Percentiles rank a stretch among this genome's conserved stretches.
These are phyloP conservation scores for Eucalyptus erythrocorys DNA, from an alignment of 345 rosid species.

Conservation along the genomic window DNA sequence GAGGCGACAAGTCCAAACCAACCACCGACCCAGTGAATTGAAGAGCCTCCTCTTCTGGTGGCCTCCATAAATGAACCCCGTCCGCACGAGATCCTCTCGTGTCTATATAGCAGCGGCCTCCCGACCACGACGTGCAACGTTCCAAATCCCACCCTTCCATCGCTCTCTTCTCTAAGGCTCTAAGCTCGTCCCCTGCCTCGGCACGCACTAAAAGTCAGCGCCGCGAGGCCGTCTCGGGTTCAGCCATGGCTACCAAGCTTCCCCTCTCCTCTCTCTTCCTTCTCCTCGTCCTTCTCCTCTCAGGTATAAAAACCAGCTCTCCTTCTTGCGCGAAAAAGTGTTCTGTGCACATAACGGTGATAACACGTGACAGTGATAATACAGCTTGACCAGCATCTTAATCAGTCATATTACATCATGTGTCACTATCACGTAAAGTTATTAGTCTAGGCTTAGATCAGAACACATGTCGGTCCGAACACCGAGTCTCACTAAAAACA, in stretches of 20 bases:
- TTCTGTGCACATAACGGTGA: background rate
- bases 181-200: background rate
- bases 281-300: background rate
- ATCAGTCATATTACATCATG: fast-evolving
- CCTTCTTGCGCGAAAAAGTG: background rate
- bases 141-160: background rate
- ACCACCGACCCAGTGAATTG: background rate
- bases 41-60: background rate
- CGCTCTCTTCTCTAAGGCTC: background rate
- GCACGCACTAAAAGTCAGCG: background rate
- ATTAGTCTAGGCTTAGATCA: background rate
- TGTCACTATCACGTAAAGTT: fast-evolving
- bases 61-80: background rate
- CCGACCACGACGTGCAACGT: background rate
- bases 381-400: fast-evolving
- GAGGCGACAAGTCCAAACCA: background rate
- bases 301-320: background rate
- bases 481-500: background rate
- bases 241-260: background rate
- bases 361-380: no score
- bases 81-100: background rate
- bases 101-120: background rate
- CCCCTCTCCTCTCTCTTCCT: background rate
- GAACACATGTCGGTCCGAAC: background rate
- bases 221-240: background rate